Evolutionary conservation across 2,329 filamentous ascomycete genomes (phyloP).

Genomic region (Cryphonectria japonica): DNA sequence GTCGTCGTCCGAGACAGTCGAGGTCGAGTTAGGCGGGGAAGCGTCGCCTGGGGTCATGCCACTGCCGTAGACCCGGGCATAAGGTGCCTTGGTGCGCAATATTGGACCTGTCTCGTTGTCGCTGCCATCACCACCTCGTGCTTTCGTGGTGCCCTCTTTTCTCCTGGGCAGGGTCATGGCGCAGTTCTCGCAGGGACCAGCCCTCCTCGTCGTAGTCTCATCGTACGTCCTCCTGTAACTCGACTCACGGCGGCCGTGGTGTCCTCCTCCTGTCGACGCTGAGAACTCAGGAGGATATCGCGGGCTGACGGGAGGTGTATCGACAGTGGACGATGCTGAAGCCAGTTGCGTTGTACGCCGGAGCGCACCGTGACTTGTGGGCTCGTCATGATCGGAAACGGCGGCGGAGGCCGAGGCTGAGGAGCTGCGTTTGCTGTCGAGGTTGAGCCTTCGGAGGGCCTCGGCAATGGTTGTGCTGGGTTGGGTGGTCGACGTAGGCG

Average conservation of each 20-base stretch:
- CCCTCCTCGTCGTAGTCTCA: slow-evolving; percentile 65
- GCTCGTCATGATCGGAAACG: slow-evolving; percentile 46
- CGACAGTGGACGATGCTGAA: slow-evolving; percentile 48
- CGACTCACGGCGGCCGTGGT: slow-evolving; percentile 52
- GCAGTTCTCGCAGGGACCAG: slow-evolving; percentile 70
- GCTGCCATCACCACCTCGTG: slow-evolving; percentile 26
- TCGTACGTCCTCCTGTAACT: slow-evolving; percentile 67
- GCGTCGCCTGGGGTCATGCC: slow-evolving; percentile 43
- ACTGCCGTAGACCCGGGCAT: slow-evolving; percentile 59
- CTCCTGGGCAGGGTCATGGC: slow-evolving; percentile 65
- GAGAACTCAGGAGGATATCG: slow-evolving; percentile 37
- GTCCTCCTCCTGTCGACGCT: slow-evolving; percentile 35
- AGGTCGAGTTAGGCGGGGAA: slow-evolving; percentile 57
- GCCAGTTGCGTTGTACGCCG: slow-evolving; percentile 41
- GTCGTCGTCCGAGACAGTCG: slow-evolving; percentile 57
- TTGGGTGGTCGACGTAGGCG: slow-evolving; percentile 39
- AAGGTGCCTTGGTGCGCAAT: slow-evolving; percentile 63
- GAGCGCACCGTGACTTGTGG: slow-evolving; percentile 47
- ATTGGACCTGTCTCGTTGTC: slow-evolving; percentile 54
- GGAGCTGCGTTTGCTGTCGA: slow-evolving; percentile 46
- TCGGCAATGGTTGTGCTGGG: slow-evolving; percentile 46
- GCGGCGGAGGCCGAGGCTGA: slow-evolving; percentile 44
- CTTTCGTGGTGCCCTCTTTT: slow-evolving; percentile 36
- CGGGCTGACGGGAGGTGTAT: slow-evolving; percentile 63
- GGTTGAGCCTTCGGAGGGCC: slow-evolving; percentile 52